phyloP scores from a whole-genome alignment of 331 rosid genomes.

The Malus hybrid region DNA sequence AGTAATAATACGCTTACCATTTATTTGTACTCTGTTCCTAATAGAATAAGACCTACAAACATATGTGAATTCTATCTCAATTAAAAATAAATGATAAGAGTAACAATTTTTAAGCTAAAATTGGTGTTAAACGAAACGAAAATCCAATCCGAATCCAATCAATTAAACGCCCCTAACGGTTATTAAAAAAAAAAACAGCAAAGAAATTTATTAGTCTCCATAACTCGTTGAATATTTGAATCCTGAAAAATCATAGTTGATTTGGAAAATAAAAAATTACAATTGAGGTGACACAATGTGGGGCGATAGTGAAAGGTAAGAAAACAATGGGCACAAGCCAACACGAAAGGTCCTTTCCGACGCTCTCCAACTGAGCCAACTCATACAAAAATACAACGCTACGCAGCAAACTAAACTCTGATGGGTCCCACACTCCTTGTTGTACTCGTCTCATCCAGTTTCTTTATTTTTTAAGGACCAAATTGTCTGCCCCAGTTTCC shows the following conservation, averaged over 20 bases:
- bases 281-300: neutral
- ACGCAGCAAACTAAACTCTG: neutral
- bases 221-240: neutral
- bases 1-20: too few species aligned
- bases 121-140: neutral
- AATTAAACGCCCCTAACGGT: neutral
- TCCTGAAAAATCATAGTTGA: neutral
- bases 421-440: neutral
- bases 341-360: neutral
- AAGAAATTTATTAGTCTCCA: neutral
- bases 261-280: neutral
- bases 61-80: rapidly evolving
- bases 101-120: neutral
- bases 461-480: neutral
- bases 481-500: too few species aligned
- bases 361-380: neutral
- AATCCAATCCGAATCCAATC: neutral
- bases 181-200: too few species aligned
- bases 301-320: neutral
- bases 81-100: too few species aligned
- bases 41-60: rapidly evolving
- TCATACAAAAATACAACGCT: too few species aligned
- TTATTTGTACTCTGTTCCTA: too few species aligned
- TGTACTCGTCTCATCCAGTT: neutral
- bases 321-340: neutral